Percentiles rank a stretch among this genome's conserved stretches.
Evolutionary conservation across 345 rosid genomes (phyloP).

Genomic region (Populus simonii): DNA sequence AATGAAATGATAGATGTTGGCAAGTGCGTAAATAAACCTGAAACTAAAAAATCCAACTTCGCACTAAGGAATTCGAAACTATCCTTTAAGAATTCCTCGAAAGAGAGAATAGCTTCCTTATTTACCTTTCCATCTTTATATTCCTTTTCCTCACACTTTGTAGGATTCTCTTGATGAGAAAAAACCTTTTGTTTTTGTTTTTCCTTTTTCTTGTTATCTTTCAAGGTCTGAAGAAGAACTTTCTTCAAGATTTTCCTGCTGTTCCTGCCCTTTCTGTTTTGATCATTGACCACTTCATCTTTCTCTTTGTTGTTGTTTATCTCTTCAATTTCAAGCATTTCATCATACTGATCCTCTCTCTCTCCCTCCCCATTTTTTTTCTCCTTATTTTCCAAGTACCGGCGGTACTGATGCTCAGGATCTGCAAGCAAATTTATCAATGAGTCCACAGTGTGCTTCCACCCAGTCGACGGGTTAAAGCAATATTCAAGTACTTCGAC

Average conservation of each 20-base stretch:
- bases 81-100: conserved; percentile 2
- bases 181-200: neutral
- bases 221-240: neutral
- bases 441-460: conserved; percentile 25
- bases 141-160: neutral
- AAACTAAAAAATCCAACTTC: neutral
- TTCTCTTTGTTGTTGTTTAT: neutral
- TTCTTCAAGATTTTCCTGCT: neutral
- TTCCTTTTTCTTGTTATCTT: neutral
- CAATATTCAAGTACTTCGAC: conserved; percentile 23
- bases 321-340: neutral
- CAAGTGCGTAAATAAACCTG: neutral
- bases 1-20: conserved; percentile 4
- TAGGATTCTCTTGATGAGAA: too few relatives aligned
- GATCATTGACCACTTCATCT: neutral
- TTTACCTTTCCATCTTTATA: too few relatives aligned
- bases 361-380: neutral
- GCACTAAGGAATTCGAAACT: neutral
- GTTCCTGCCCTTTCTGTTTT: neutral
- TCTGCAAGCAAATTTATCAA: conserved; percentile 37
- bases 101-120: neutral
- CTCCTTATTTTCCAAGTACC: neutral
- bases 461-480: conserved; percentile 27
- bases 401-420: conserved; percentile 8
- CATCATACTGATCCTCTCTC: neutral